These are phyloP conservation scores for Thuja plicata DNA, from an alignment of 83 land plant species.

Conservation along the genomic window DNA sequence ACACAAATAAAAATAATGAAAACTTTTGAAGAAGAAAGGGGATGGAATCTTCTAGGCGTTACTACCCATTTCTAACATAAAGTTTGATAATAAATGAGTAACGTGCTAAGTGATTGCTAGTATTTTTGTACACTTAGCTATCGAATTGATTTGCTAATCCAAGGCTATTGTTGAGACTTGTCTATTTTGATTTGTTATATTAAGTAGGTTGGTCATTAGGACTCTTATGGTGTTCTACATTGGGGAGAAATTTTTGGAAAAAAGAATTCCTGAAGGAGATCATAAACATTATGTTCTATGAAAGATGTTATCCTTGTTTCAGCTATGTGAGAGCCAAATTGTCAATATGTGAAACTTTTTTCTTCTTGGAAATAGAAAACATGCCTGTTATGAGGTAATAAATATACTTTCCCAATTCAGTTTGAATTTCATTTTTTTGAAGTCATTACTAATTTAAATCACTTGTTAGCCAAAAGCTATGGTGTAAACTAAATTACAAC, in stretches of 20 bases:
- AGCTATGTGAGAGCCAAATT: too few species aligned
- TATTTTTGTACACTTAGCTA: background rate
- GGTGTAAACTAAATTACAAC: background rate
- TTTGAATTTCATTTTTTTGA: background rate
- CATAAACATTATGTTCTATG: too few species aligned
- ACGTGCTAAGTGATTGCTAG: background rate
- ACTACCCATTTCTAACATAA: background rate
- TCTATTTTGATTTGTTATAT: background rate
- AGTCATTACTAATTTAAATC: background rate
- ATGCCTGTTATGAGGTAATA: slow-evolving; percentile 13
- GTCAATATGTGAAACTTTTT: too few species aligned
- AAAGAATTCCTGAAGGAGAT: too few species aligned
- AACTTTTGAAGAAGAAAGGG: background rate
- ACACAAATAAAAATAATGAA: background rate
- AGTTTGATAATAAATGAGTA: background rate
- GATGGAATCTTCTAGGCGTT: background rate
- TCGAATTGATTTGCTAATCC: background rate
- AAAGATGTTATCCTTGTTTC: too few species aligned
- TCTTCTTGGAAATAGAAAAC: too few species aligned
- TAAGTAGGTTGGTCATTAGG: background rate
- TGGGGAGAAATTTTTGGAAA: background rate
- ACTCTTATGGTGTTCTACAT: background rate
- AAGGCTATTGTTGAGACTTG: background rate
- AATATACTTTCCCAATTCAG: background rate
- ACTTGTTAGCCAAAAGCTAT: background rate